Base-by-base conservation (phyloP, 305 asterid genomes). In the Euphrasia arctica region DNA sequence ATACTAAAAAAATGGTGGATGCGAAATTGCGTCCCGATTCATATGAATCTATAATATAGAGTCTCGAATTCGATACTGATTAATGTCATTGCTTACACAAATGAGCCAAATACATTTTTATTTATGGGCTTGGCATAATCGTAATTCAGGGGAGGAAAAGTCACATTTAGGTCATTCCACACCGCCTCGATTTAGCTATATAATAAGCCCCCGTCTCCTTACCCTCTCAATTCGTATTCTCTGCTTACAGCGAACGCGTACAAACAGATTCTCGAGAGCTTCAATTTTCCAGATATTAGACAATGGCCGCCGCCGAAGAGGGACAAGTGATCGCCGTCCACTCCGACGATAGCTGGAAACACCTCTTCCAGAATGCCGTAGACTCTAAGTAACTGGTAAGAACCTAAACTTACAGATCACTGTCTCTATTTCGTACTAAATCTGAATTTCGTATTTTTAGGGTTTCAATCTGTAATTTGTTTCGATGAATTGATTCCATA, bases 311-410 rank as follows among this genome's bases (percentile, higher is more conserved):
- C 76, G 56, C 87, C n/a, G 88, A 81, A 34, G 90, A 78, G 45
- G 90, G 94, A 61, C 90, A 86, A 45, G 95, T 91, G 65, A 64
- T 82, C 62, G 73, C 82, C 51, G 71, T 82, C 77, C 96, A 89
- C 82, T 11, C 77, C 62, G 65, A 70, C 25, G 86, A 78, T 0
- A 77, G 85, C 52, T 86, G 86, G 89, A 67, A 42, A 1, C 66
- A 25, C 1, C 75, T 66, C 2, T 67, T 86, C 55, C 41, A 67
- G 72, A 79, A 73, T 77, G 88, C 79, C 14, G 41, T 4, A 8
- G 90, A 78, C 0, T 39, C 77, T 32, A 72, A 70, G 64, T 79
- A 79, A 58, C 66, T 87, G 80, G 95, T 81, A 60, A 49, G n/a
- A 39, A 18, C 22, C 22, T 18, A 18, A 18, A 18, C 22, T 18